phyloP scores from a whole-genome alignment of 1,284 basidiomycete genomes.

The Apiotrichum akiyoshidainum region DNA sequence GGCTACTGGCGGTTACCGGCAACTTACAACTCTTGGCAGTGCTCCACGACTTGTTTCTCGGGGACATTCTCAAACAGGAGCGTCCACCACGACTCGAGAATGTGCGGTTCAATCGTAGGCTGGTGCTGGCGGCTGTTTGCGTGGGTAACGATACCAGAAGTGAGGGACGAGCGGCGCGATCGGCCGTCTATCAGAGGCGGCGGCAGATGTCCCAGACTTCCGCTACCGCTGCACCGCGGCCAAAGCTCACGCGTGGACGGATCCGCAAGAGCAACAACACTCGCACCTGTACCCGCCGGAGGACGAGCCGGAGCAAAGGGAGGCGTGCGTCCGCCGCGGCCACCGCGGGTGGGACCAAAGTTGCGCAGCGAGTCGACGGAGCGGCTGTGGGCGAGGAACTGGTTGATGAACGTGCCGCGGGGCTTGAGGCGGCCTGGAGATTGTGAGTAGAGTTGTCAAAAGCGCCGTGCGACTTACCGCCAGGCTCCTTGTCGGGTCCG shows the following conservation, averaged over 20 bases:
- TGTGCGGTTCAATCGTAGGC: background rate
- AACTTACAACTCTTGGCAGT: slow-evolving; percentile 3
- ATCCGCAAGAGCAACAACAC: too few relatives aligned
- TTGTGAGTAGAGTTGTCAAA: background rate
- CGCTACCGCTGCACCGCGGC: too few relatives aligned
- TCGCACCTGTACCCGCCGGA: too few relatives aligned
- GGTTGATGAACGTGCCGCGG: slow-evolving; percentile 7
- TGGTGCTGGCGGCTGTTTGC: background rate
- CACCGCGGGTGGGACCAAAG: too few relatives aligned
- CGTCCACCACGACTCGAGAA: slow-evolving; percentile 6
- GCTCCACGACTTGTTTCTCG: background rate
- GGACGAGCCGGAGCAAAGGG: too few relatives aligned
- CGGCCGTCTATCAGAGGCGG: too few relatives aligned
- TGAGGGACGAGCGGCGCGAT: too few relatives aligned
- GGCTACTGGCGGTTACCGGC: background rate
- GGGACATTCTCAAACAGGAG: slow-evolving; percentile 1
- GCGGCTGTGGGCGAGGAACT: background rate
- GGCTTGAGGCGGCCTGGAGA: slow-evolving; percentile 16
- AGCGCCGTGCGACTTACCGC: slow-evolving; percentile 12
- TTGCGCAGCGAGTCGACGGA: background rate
- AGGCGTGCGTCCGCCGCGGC: too few relatives aligned
- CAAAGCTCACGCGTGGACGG: too few relatives aligned
- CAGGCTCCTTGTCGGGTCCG: slow-evolving; percentile 27
- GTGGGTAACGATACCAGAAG: background rate
- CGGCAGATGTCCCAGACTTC: too few relatives aligned